Percentiles rank a stretch among this genome's conserved stretches.
phyloP scores from a whole-genome alignment of 805 yeast species.

The Suhomyces sp. region DNA sequence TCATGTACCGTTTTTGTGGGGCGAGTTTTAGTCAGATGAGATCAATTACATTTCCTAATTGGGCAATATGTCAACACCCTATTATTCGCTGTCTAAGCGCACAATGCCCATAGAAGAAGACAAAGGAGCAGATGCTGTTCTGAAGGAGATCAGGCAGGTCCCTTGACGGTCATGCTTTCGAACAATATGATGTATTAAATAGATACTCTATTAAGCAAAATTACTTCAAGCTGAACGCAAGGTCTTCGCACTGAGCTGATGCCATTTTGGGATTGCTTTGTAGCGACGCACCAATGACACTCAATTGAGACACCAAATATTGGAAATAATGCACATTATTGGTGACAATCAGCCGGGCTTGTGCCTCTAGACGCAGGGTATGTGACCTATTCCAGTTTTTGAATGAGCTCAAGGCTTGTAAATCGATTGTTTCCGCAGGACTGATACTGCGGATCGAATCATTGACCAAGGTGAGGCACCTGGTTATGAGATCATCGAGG shows the following conservation, averaged over 20 bases:
- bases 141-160: neutral
- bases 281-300: constrained; percentile 5
- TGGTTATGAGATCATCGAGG: neutral
- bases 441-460: neutral
- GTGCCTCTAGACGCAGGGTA: constrained; percentile 3
- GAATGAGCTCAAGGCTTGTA: neutral
- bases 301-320: constrained; percentile 10
- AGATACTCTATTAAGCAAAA: neutral
- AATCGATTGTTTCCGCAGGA: neutral
- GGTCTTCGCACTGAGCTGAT: constrained; percentile 9
- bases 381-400: neutral
- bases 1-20: neutral
- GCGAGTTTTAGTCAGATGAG: neutral
- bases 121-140: neutral
- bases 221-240: constrained; percentile 2
- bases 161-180: neutral
- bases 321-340: constrained; percentile 12
- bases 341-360: constrained; percentile 2
- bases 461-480: neutral
- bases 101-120: neutral
- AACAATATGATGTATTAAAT: neutral
- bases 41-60: constrained; percentile 10
- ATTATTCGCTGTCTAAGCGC: neutral
- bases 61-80: constrained; percentile 11
- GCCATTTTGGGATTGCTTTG: constrained; percentile 8